Conservation (phyloP, 345 rosid genomes). For the Eutrema japonicum region DNA sequence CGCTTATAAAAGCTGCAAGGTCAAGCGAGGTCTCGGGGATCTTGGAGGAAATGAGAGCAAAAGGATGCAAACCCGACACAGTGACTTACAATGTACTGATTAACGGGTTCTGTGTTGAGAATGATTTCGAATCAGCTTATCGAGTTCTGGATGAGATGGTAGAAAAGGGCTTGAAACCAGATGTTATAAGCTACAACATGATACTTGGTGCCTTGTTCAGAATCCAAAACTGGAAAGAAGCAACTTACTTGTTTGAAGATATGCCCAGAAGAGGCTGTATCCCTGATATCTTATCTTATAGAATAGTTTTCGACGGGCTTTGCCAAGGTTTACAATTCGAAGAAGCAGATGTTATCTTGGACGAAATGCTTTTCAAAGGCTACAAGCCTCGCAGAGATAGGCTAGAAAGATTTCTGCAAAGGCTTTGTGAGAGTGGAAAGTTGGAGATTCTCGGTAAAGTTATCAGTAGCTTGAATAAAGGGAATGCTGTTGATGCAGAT, state of each 20-base stretch:
- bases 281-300: constrained; percentile 75
- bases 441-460: constrained; percentile 48
- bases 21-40: constrained; percentile 53
- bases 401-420: constrained; percentile 46
- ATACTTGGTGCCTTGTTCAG: constrained; percentile 64
- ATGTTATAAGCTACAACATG: constrained; percentile 67
- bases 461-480: constrained; percentile 50
- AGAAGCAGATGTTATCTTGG: constrained; percentile 67
- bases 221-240: constrained; percentile 61
- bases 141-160: constrained; percentile 63
- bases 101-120: constrained; percentile 53
- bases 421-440: constrained; percentile 51
- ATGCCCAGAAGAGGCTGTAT: constrained; percentile 75
- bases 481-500: constrained; percentile 46
- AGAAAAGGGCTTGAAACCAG: constrained; percentile 59
- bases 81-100: constrained; percentile 73
- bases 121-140: constrained; percentile 61
- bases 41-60: constrained; percentile 64
- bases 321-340: constrained; percentile 49
- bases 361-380: constrained; percentile 87
- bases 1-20: constrained; percentile 57
- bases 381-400: constrained; percentile 56
- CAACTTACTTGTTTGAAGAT: constrained; percentile 71
- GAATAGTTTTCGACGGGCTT: constrained; percentile 78
- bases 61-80: constrained; percentile 59